phyloP scores from a whole-genome alignment of 139 green algal genomes.

The Tetratostichococcus sp. region DNA sequence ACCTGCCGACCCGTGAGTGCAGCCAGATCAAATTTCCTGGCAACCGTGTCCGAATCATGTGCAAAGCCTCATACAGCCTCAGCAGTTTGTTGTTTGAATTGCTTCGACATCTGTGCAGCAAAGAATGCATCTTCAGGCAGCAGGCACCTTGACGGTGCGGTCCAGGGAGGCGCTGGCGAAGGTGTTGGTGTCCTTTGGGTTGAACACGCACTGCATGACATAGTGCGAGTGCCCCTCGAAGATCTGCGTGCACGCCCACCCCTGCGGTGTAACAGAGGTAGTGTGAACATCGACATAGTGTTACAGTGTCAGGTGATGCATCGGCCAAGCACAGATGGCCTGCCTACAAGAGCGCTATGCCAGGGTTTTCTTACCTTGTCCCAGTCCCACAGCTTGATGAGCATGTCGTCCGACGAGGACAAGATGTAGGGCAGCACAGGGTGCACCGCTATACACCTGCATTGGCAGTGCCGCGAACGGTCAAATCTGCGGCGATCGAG shows the following conservation, averaged over 20 bases:
- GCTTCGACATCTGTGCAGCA: no score
- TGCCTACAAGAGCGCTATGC: no score
- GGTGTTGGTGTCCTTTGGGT: conserved; percentile 99
- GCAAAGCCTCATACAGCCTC: no score
- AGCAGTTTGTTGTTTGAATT: no score
- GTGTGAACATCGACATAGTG: no score
- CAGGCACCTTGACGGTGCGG: conserved; percentile 90
- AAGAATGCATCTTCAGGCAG: no score
- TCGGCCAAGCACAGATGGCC: no score
- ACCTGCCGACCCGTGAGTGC: conserved; percentile 41
- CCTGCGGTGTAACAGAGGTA: conserved; percentile 40
- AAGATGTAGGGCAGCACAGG: conserved; percentile 90
- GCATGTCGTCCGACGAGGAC: conserved; percentile 95
- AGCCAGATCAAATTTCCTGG: no score
- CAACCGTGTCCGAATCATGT: no score
- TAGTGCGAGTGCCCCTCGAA: conserved; percentile 99
- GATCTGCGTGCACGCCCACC: conserved; percentile 87
- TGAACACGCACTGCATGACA: conserved; percentile 98
- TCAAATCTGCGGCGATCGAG: no score
- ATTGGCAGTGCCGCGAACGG: no score
- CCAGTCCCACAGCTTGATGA: conserved; percentile 99
- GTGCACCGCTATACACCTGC: conserved; percentile 88
- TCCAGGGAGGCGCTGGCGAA: conserved; percentile 97
- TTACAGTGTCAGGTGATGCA: not conserved
- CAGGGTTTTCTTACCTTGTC: conserved; percentile 68